phyloP scores from a whole-genome alignment of 2,329 filamentous ascomycete genomes.

The Capronia americana region DNA sequence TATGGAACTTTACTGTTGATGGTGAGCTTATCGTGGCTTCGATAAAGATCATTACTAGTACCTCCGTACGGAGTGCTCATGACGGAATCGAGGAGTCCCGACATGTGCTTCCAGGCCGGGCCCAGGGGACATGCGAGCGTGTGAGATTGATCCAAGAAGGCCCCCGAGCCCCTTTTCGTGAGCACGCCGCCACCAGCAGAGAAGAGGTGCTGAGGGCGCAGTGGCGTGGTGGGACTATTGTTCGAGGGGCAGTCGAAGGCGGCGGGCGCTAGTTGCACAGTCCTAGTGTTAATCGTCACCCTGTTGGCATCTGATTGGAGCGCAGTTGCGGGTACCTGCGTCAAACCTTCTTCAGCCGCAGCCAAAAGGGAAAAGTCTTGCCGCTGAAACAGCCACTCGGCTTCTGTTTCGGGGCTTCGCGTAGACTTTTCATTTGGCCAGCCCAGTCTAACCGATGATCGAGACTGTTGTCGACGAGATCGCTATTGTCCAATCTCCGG shows the following conservation, averaged over 20 bases:
- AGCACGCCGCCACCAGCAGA: not conserved
- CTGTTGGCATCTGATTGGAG: not conserved
- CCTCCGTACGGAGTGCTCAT: not conserved
- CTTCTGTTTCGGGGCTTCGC: not conserved
- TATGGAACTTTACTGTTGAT: not conserved
- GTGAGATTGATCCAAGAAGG: not conserved
- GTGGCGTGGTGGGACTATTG: not conserved
- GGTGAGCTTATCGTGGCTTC: constrained; percentile 1
- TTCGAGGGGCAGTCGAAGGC: not conserved
- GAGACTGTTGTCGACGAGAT: not conserved
- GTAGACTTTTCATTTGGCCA: constrained; percentile 1
- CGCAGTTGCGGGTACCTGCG: not conserved
- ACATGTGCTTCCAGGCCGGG: not conserved
- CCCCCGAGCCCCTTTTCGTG: not conserved
- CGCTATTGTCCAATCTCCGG: not conserved
- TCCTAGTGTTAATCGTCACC: not conserved
- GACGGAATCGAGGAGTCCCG: not conserved
- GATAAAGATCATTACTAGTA: not conserved
- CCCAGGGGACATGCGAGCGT: not conserved
- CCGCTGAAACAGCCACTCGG: no score
- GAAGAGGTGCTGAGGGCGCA: not conserved
- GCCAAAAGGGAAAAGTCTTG: not conserved
- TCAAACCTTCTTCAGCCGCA: not conserved
- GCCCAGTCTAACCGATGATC: not conserved
- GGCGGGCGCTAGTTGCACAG: not conserved